Evolutionary conservation across 495 filamentous ascomycete genomes (phyloP), one percentile per base, ranked within the genome.

Genomic region (Aspergillus conjunctus): DNA sequence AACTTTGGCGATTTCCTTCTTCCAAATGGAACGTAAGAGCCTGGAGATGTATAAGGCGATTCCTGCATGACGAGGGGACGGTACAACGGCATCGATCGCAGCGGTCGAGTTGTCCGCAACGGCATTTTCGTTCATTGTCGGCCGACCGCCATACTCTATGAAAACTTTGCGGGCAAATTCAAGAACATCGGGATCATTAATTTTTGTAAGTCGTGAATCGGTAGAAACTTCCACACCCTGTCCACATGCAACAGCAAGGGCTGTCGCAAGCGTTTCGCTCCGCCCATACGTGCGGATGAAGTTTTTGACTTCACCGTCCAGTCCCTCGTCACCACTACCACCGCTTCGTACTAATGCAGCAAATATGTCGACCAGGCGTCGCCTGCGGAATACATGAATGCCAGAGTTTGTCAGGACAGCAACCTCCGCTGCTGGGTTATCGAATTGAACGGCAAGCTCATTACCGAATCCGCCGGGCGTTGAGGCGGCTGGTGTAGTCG

Each of bases 201-300:
- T 82, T 54, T 80, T 81, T 0, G 84, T 81, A 0, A 91, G 78
- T 51, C 91, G 85, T 22, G 84, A 80, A 55, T 91, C 89, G 0
- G 87, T 80, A 0, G 86, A 85, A 46, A 92, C 81, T 65, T 93
- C 91, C 21, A 87, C 83, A 17, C 90, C 92, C 70, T 96, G 91
- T 12, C 93, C 92, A 70, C 94, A 99, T 14, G 92, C 92, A n/a
- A 98, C 94, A 9, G 95, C 95, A 20, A 99, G 80, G 10, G 95
- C 91, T 54, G 92, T 93, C 0, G 95, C 91, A 61, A 91, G 85
- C 0, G 88, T 91, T 70, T 99, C 94, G 2, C 84, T 85, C 1
- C 90, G 83, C 34, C 95, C 95, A 72, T 98, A 97, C 4, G 83
- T 81, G 34, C 83, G 80, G 57, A 91, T 88, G 66, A 98, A 96